Evolutionary conservation across 768 basidiomycete genomes (phyloP).

Genomic region (Russula brevipes): DNA sequence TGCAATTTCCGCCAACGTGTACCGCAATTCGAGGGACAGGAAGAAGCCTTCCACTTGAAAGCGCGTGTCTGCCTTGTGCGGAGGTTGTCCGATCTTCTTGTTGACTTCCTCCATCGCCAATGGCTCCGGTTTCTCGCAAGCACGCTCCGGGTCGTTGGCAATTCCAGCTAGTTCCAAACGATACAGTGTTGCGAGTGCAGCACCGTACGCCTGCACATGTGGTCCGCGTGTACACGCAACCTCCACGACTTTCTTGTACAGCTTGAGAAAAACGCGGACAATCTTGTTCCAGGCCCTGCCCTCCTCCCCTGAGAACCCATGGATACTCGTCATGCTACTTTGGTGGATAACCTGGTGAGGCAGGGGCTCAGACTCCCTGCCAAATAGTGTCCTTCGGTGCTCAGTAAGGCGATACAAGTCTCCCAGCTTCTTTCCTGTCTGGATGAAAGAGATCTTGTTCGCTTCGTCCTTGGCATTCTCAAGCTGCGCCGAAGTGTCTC

Average conservation of each 20-base stretch:
- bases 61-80: conserved; percentile 34
- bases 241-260: conserved; percentile 29
- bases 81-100: conserved; percentile 33
- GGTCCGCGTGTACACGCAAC: conserved; percentile 31
- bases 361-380: conserved; percentile 25
- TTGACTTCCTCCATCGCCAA: conserved; percentile 30
- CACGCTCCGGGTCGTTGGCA: conserved; percentile 23
- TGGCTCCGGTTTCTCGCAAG: conserved; percentile 28
- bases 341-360: conserved; percentile 6
- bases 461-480: conserved; percentile 18
- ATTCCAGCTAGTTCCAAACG: conserved; percentile 29
- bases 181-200: conserved; percentile 33
- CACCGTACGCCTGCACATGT: conserved; percentile 34
- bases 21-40: conserved; percentile 35
- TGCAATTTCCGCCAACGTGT: conserved; percentile 33
- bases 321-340: conserved; percentile 20
- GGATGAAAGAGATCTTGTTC: conserved; percentile 16
- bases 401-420: background rate
- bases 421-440: background rate
- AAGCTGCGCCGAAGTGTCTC: conserved; percentile 9
- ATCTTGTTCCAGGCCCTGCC: conserved; percentile 28
- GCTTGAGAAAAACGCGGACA: conserved; percentile 24
- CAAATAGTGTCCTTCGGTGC: background rate
- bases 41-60: conserved; percentile 35
- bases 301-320: conserved; percentile 26